A percentile compares a stretch with the other conserved stretches of the same genome.
Conservation (phyloP, 1,284 basidiomycete species). For the Sanghuangporus sanghuang region DNA sequence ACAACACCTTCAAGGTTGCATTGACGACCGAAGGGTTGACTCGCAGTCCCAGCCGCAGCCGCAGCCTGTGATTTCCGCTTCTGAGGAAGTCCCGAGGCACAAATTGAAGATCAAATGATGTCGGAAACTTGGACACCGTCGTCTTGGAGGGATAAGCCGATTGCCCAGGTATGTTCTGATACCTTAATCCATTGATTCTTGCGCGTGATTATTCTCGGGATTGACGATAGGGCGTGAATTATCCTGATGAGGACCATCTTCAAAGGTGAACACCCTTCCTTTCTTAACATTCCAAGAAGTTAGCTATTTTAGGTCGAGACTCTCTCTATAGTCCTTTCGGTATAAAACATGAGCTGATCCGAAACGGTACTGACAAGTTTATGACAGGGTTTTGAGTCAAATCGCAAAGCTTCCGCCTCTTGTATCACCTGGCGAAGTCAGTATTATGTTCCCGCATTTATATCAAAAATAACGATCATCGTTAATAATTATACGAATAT, state of each 20-base stretch:
- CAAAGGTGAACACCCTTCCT: slow-evolving; percentile 23
- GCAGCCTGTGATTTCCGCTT: background rate
- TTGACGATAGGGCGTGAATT: slow-evolving; percentile 28
- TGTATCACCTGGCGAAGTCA: slow-evolving; percentile 84
- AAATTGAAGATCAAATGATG: background rate
- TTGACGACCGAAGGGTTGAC: background rate
- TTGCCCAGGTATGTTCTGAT: slow-evolving; percentile 37
- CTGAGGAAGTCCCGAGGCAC: background rate
- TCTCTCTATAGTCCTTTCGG: background rate
- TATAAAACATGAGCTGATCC: background rate
- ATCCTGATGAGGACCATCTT: slow-evolving; percentile 31
- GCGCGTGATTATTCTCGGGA: background rate
- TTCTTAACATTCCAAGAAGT: background rate
- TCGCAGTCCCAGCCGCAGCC: background rate
- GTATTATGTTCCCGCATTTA: slow-evolving; percentile 20
- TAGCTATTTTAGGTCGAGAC: background rate
- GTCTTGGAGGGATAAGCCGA: slow-evolving; percentile 47
- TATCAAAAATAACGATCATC: background rate
- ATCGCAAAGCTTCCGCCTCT: slow-evolving; percentile 77
- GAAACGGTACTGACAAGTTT: background rate
- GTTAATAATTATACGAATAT: background rate
- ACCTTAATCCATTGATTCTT: slow-evolving; percentile 4
- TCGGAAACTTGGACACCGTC: slow-evolving; percentile 40
- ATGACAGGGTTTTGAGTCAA: slow-evolving; percentile 66
- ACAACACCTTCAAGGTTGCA: background rate